Percentiles rank a stretch among this genome's conserved stretches.
phyloP scores from a whole-genome alignment of 352 stramenopile species.

The Globisporangium megalacanthum region DNA sequence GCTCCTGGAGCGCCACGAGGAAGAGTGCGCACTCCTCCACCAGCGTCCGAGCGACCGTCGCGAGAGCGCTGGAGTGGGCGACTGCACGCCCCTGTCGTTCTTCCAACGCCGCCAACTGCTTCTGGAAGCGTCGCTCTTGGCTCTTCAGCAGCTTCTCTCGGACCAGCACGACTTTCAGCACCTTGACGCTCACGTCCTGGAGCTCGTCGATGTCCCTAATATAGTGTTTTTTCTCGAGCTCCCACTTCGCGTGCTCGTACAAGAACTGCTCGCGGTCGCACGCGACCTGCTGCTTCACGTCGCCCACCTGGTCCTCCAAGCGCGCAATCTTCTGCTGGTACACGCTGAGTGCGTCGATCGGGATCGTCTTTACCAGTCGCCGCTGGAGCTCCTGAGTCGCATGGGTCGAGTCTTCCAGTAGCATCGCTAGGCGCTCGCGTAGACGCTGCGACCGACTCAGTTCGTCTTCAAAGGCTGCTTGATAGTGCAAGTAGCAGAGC shows the following conservation, averaged over 20 bases:
- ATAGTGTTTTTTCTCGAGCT: constrained; percentile 40
- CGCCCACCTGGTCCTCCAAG: constrained; percentile 39
- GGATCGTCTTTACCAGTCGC: constrained; percentile 5
- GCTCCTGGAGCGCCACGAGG: constrained; percentile 42
- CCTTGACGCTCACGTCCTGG: constrained; percentile 51
- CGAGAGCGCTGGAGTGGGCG: constrained; percentile 12
- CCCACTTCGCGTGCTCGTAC: constrained; percentile 59
- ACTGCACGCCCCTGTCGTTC: constrained; percentile 16
- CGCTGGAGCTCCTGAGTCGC: not conserved
- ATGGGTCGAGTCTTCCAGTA: constrained; percentile 29
- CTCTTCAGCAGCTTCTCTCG: constrained; percentile 61
- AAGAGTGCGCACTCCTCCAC: constrained; percentile 48
- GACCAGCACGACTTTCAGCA: constrained; percentile 61
- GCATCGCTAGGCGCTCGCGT: constrained; percentile 33
- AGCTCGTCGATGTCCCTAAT: constrained; percentile 53
- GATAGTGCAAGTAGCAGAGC: constrained; percentile 29
- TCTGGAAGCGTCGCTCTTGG: constrained; percentile 28
- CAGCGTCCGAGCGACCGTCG: constrained; percentile 22
- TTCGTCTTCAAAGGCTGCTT: constrained; percentile 32
- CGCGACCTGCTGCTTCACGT: constrained; percentile 47
- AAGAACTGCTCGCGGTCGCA: constrained; percentile 63
- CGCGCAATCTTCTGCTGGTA: constrained; percentile 46
- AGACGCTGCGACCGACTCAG: constrained; percentile 15
- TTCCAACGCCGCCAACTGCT: constrained; percentile 12
- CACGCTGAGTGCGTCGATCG: constrained; percentile 12